Conservation (phyloP, 2,329 filamentous ascomycete species). For the Phialophora chinensis region DNA sequence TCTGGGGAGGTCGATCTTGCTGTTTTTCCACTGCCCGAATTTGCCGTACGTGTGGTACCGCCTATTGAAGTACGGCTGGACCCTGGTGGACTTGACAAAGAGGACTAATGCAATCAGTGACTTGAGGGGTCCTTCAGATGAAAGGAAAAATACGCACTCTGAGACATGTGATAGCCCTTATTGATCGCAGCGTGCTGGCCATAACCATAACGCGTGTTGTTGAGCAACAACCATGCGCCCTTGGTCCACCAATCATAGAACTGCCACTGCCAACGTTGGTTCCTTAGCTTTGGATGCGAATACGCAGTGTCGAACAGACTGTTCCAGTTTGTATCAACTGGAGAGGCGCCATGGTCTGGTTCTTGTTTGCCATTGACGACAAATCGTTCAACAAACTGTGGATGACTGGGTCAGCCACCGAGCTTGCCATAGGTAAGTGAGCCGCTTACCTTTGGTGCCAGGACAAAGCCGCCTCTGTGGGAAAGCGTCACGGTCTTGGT, state of each 20-base stretch:
- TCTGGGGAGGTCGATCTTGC: conserved; percentile 12
- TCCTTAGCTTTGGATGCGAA: conserved; percentile 17
- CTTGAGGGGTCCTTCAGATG: neutral
- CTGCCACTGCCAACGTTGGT: conserved; percentile 10
- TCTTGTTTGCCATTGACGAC: conserved; percentile 16
- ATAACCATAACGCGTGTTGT: conserved; percentile 19
- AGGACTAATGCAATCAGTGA: conserved; percentile 1
- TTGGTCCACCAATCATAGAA: conserved; percentile 21
- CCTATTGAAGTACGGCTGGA: conserved; percentile 14
- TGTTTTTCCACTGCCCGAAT: conserved; percentile 6
- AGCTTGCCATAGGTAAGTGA: neutral
- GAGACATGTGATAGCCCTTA: conserved; percentile 18
- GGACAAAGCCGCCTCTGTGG: conserved; percentile 19
- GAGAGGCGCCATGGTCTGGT: conserved; percentile 6
- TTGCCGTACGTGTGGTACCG: conserved; percentile 11
- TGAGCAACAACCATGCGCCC: conserved; percentile 14
- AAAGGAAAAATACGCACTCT: neutral
- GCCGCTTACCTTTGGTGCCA: conserved; percentile 18
- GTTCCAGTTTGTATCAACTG: conserved; percentile 20
- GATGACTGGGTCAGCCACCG: neutral
- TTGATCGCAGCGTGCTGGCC: conserved; percentile 18
- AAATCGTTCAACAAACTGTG: conserved; percentile 15
- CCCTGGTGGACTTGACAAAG: conserved; percentile 23
- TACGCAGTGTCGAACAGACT: conserved; percentile 18
- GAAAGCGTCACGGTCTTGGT: conserved; percentile 19